Conservation (phyloP, 331 rosid genomes). For the Dryas integrifolia region DNA sequence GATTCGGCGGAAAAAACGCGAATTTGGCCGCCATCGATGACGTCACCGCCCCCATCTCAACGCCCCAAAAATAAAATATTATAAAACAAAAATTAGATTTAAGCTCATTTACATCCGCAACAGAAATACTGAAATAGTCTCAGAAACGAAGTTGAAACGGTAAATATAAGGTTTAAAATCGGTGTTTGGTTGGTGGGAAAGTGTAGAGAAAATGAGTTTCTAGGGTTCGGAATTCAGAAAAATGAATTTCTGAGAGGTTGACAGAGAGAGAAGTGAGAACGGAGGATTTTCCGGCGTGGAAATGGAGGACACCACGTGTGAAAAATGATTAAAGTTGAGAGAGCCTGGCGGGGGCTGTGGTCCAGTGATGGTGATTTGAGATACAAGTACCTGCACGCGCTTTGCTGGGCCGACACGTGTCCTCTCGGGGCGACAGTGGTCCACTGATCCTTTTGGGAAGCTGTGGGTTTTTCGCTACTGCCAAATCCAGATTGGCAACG, state of each 20-base stretch:
- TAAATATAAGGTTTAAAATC: no score
- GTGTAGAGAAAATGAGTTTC: neutral
- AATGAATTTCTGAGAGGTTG: neutral
- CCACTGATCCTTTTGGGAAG: neutral
- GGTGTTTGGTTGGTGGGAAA: conserved; percentile 9
- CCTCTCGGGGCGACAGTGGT: conserved; percentile 25
- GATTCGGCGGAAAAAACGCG: conserved; percentile 88
- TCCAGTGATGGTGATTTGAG: conserved; percentile 36
- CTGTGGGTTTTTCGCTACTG: neutral
- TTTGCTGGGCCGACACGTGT: conserved; percentile 41
- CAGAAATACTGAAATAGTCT: neutral
- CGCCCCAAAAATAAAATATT: neutral
- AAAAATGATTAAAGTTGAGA: conserved; percentile 8
- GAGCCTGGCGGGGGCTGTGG: neutral
- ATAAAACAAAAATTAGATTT: neutral
- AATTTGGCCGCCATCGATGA: conserved; percentile 98
- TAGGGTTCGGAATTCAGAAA: conserved; percentile 29
- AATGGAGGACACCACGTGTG: conserved; percentile 56
- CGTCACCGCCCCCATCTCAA: conserved; percentile 74
- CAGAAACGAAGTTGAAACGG: no score
- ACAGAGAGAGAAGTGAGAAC: neutral
- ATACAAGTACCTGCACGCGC: conserved; percentile 9
- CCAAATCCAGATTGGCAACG: conserved; percentile 1
- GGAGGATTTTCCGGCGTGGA: conserved; percentile 56
- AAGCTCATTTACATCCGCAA: neutral